Evolutionary conservation across 345 rosid genomes (phyloP).

Genomic region (Eucalyptus curtisii): DNA sequence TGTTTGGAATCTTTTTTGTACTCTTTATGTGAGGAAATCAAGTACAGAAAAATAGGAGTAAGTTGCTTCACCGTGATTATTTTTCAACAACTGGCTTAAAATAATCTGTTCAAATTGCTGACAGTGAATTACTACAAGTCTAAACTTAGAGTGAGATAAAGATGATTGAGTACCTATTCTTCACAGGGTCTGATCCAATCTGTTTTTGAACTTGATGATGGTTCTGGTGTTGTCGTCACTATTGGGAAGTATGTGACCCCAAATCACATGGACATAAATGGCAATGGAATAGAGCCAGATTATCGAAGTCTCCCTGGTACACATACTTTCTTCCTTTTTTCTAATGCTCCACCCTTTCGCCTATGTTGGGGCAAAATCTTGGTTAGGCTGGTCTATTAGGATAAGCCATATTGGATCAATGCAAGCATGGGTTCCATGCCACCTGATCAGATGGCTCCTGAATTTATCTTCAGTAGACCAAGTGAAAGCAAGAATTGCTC

Average conservation of each 20-base stretch:
- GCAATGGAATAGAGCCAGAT: slow-evolving; percentile 88
- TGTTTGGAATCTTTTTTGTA: background rate
- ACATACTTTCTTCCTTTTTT: background rate
- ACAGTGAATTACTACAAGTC: background rate
- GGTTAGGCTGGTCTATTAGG: background rate
- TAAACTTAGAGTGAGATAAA: background rate
- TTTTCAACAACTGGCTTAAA: background rate
- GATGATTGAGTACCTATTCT: background rate
- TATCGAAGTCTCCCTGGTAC: slow-evolving; percentile 60
- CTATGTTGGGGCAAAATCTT: background rate
- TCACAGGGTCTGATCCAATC: slow-evolving; percentile 85
- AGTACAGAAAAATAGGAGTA: background rate
- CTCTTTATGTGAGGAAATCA: background rate
- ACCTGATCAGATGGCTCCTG: background rate
- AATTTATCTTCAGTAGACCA: background rate
- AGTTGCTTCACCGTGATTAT: background rate
- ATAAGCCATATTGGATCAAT: background rate
- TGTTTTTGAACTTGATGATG: slow-evolving; percentile 81
- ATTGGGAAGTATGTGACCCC: slow-evolving; percentile 90
- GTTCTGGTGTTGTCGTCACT: slow-evolving; percentile 86
- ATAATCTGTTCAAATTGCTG: background rate
- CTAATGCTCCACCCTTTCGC: background rate
- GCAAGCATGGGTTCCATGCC: background rate
- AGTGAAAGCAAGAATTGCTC: background rate
- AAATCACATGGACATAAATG: slow-evolving; percentile 79